phyloP scores from a whole-genome alignment of 768 basidiomycete genomes.

The Phylloporus sp. region DNA sequence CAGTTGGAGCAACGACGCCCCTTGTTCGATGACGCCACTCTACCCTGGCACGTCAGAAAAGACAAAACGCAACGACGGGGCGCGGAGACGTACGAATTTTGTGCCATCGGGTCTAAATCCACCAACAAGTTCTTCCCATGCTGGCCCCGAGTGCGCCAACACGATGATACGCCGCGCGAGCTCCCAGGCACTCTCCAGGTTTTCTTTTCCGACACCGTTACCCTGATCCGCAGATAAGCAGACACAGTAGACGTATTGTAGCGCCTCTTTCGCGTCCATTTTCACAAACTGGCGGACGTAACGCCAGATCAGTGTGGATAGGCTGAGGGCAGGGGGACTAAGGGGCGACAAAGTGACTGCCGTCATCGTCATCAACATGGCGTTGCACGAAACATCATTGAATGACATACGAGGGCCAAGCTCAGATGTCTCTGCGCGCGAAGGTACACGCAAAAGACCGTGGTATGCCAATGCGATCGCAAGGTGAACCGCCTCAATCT shows the following conservation, averaged over 20 bases:
- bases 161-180: slow-evolving; percentile 76
- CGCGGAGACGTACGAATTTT: slow-evolving; percentile 61
- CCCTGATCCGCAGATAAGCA: slow-evolving; percentile 73
- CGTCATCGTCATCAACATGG: background rate
- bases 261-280: slow-evolving; percentile 88
- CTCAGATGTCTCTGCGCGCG: slow-evolving; percentile 78
- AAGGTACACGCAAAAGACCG: slow-evolving; percentile 82
- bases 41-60: slow-evolving; percentile 29
- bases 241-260: slow-evolving; percentile 92
- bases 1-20: slow-evolving; percentile 71
- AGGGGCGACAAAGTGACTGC: slow-evolving; percentile 68
- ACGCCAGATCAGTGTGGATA: slow-evolving; percentile 85
- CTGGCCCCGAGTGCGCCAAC: slow-evolving; percentile 69
- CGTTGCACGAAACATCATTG: background rate
- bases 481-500: slow-evolving; percentile 92
- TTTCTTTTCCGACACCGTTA: slow-evolving; percentile 73
- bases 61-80: background rate
- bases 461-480: slow-evolving; percentile 92
- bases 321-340: slow-evolving; percentile 68
- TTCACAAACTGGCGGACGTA: slow-evolving; percentile 91
- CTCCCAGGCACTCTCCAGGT: slow-evolving; percentile 79
- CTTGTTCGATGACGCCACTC: slow-evolving; percentile 87
- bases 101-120: slow-evolving; percentile 87
- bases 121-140: slow-evolving; percentile 94
- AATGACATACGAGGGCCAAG: slow-evolving; percentile 67